A percentile compares a stretch with the other conserved stretches of the same genome.
These are phyloP conservation scores for Nannochloropsis oceanica DNA, from an alignment of 108 stramenopile genomes.

Conservation along the genomic window DNA sequence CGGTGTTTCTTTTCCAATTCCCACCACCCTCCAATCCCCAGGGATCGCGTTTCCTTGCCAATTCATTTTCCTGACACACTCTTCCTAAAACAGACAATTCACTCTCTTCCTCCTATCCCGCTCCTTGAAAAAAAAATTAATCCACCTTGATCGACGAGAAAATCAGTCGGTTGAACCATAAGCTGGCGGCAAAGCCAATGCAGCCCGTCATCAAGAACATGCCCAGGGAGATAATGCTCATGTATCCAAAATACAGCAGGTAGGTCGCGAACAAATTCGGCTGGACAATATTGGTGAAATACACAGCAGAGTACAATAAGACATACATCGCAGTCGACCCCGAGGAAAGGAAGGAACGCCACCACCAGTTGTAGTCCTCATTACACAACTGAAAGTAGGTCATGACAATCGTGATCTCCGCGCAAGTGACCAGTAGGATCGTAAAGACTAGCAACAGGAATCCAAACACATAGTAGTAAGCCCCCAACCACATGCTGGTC, in stretches of 20 bases:
- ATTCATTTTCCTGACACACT: no score
- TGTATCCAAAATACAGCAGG: slow-evolving; percentile 96
- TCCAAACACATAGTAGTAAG: slow-evolving; percentile 98
- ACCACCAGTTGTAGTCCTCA: slow-evolving; percentile 99
- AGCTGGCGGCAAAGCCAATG: slow-evolving; percentile 66
- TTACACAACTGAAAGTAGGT: slow-evolving; percentile 95
- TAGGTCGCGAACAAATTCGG: slow-evolving; percentile 70
- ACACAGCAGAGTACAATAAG: slow-evolving; percentile 89
- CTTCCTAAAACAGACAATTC: no score
- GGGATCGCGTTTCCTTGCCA: no score
- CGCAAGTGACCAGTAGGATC: slow-evolving; percentile 82
- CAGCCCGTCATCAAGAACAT: slow-evolving; percentile 87
- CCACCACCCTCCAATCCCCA: no score
- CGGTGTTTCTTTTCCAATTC: no score
- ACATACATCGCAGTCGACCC: slow-evolving; percentile 83
- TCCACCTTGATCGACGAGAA: slow-evolving; percentile 88
- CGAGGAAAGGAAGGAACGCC: slow-evolving; percentile 88
- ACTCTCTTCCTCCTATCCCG: neutral
- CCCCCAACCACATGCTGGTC: slow-evolving; percentile 90
- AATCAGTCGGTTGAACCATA: slow-evolving; percentile 87
- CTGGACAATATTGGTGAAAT: slow-evolving; percentile 71
- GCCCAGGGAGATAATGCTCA: slow-evolving; percentile 70
- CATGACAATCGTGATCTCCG: slow-evolving; percentile 89
- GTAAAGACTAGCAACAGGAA: slow-evolving; percentile 83
- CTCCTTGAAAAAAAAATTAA: neutral